Conservation (phyloP, 1,284 basidiomycete species). For the Leccinum fallax region DNA sequence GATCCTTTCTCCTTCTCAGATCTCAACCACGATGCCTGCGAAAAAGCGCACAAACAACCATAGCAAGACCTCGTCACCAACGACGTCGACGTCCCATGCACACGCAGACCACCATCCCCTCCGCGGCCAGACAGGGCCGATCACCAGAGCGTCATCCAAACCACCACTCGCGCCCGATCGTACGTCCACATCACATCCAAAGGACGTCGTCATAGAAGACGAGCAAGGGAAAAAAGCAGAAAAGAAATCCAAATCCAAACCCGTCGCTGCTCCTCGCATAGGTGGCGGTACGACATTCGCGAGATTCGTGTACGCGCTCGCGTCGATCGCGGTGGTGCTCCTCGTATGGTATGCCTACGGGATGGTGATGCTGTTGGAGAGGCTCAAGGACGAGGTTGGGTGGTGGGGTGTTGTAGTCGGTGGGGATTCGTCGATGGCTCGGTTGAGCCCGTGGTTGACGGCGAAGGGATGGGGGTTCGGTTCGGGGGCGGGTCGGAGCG, state of each 20-base stretch:
- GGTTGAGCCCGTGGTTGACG: background rate
- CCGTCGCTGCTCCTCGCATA: background rate
- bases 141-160: background rate
- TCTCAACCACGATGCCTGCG: slow-evolving; percentile 17
- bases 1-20: background rate
- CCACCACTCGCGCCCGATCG: background rate
- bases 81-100: slow-evolving; percentile 12
- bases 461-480: background rate
- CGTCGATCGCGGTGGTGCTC: background rate
- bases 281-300: background rate
- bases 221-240: background rate
- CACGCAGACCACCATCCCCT: slow-evolving; percentile 18
- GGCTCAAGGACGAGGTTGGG: slow-evolving; percentile 23
- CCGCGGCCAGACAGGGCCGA: slow-evolving; percentile 1
- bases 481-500: background rate
- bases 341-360: background rate
- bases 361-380: background rate
- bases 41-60: slow-evolving; percentile 22
- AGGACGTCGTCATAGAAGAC: background rate
- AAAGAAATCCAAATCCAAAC: background rate
- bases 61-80: slow-evolving; percentile 14
- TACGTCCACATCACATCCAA: background rate
- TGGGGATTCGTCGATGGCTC: slow-evolving; percentile 9
- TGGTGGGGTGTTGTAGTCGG: slow-evolving; percentile 24
- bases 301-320: background rate